These are phyloP conservation scores for Citrus glauca DNA, from an alignment of 345 rosid genomes.

Conservation along the genomic window DNA sequence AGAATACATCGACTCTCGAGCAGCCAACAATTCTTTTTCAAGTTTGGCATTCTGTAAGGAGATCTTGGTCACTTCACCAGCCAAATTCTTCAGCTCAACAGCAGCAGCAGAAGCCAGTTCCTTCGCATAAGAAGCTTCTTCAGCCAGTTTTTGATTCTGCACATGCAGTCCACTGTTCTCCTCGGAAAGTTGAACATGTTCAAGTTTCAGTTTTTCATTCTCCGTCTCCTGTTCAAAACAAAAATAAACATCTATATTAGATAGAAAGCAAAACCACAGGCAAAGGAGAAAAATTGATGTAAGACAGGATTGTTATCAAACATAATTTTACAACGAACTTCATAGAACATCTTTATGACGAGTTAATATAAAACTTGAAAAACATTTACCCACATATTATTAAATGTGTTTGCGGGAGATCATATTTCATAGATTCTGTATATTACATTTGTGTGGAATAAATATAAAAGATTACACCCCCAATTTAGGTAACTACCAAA, in stretches of 20 bases:
- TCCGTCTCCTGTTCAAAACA: constrained; percentile 56
- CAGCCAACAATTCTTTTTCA: constrained; percentile 71
- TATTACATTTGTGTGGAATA: no score
- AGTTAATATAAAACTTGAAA: not conserved
- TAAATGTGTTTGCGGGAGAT: no score
- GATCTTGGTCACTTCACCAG: constrained; percentile 85
- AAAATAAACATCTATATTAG: constrained; percentile 9
- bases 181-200: constrained; percentile 78
- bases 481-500: no score
- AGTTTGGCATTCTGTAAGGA: constrained; percentile 77
- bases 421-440: no score
- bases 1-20: constrained; percentile 64
- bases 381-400: not conserved
- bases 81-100: constrained; percentile 93
- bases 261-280: not conserved
- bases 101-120: constrained; percentile 99
- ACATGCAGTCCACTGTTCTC: constrained; percentile 84
- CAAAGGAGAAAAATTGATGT: not conserved
- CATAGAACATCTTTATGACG: not conserved
- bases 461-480: no score
- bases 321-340: not conserved
- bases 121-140: constrained; percentile 96
- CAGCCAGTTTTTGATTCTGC: constrained; percentile 87
- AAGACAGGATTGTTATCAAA: not conserved
- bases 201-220: constrained; percentile 80